Conservation (phyloP, 768 basidiomycete genomes). For the Udeniomyces megalosporus region DNA sequence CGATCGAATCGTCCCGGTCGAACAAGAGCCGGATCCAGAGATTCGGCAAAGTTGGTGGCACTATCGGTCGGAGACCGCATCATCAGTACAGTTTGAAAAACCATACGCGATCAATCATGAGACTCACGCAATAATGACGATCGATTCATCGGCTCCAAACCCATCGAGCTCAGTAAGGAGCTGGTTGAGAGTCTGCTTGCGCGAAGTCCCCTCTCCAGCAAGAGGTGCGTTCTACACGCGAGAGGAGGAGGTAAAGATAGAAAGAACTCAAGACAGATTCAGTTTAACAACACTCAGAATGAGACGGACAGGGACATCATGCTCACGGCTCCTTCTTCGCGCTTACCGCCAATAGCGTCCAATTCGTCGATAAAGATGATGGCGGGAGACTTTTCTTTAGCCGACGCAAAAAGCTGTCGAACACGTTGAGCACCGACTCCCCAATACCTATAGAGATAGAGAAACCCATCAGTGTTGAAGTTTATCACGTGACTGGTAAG, state of each 20-base stretch:
- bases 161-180: constrained; percentile 95
- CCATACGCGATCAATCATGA: no score
- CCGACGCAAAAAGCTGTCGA: constrained; percentile 82
- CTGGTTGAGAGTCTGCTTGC: constrained; percentile 61
- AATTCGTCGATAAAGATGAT: constrained; percentile 98
- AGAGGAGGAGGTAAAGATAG: not conserved
- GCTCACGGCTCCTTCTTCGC: not conserved
- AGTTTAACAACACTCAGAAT: not conserved
- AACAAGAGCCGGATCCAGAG: constrained; percentile 83
- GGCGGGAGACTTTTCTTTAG: constrained; percentile 83
- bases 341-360: constrained; percentile 71
- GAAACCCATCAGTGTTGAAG: no score
- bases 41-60: constrained; percentile 85
- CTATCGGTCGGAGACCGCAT: not conserved
- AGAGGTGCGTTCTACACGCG: no score
- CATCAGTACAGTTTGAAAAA: not conserved
- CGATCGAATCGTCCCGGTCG: constrained; percentile 95
- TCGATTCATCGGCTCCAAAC: constrained; percentile 74
- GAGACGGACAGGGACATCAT: not conserved
- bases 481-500: not conserved
- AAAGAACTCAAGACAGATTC: not conserved
- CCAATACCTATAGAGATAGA: constrained; percentile 33
- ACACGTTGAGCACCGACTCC: constrained; percentile 83
- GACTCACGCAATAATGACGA: constrained; percentile 75
- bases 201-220: not conserved